Evolutionary conservation across 2,329 filamentous ascomycete species (phyloP), one percentile per base, ranked within the genome.

Genomic region (Fusarium sarcochroum): DNA sequence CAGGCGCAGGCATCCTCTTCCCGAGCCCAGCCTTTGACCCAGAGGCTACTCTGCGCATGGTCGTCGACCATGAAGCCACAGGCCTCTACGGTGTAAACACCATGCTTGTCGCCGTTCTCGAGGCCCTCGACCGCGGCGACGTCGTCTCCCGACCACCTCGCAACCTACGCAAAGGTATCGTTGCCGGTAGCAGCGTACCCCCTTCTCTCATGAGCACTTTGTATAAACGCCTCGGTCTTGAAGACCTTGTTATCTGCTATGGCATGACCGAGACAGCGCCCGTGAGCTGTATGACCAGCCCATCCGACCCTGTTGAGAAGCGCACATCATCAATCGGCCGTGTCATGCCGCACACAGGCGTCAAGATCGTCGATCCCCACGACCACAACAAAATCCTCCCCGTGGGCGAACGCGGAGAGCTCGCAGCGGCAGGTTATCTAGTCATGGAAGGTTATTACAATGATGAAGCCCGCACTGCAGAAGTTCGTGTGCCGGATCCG

Each of bases 241-340:
- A 86, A 0, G 92, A 97, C 57, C 81, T 98, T 21, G 95, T 94
- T 0, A 98, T 97, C 68, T 97, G 94, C 83, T 98, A 98, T 78
- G 94, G 94, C 64, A 97, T 97, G 94, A 98, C 94, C 2, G 94
- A 98, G 80, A 98, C 94, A 2, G 87, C 85, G 48, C 91, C 91
- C 40, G 91, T 93, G 74, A 84, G 87, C 83, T 88, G 87, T 68
- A 97, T 97, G 94, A 97, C 94, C 0, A 84, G 88, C 0, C 94
- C 93, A 0, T 80, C 87, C 18, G 94, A 97, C 75, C 89, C 93
- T 0, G 82, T 93, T 4, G 86, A 86, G 37, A 92, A 91, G 79
- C 86, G 94, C 40, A 91, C 93, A 51, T 85, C 88, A 38, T 91
- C 88, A 5, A 93, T 98, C 2, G 96, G 96, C 4, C 84, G 86